Evolutionary conservation across 768 basidiomycete species (phyloP).

Genomic region (Lactarius evosmus): DNA sequence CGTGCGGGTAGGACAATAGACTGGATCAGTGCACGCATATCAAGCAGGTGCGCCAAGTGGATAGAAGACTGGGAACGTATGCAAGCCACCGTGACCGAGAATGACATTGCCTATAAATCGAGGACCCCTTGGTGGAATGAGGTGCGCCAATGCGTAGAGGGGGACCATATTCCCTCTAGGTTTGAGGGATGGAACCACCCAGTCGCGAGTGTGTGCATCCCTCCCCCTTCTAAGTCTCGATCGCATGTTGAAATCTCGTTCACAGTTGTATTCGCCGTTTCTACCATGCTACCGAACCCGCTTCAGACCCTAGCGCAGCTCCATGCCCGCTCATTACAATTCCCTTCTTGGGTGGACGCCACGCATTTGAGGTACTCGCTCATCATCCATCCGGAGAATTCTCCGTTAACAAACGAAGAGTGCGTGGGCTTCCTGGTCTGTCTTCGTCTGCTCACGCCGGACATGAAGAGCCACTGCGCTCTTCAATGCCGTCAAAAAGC

Average conservation of each 20-base stretch:
- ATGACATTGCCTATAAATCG: constrained; percentile 30
- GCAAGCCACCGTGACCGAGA: constrained; percentile 35
- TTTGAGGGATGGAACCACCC: constrained; percentile 87
- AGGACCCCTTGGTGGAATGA: constrained; percentile 89
- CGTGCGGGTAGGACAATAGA: constrained; percentile 80
- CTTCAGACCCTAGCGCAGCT: constrained; percentile 73
- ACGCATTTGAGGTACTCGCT: constrained; percentile 69
- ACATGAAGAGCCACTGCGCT: constrained; percentile 63
- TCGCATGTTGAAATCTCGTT: not conserved
- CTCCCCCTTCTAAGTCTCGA: constrained; percentile 10
- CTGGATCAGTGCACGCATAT: constrained; percentile 77
- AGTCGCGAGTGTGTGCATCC: constrained; percentile 55
- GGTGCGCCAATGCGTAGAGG: constrained; percentile 69
- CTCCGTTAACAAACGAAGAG: constrained; percentile 76
- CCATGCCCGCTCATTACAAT: constrained; percentile 60
- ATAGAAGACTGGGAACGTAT: constrained; percentile 58
- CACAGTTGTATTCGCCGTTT: constrained; percentile 76
- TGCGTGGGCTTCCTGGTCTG: constrained; percentile 39
- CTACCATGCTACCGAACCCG: constrained; percentile 78
- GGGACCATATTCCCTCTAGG: constrained; percentile 68
- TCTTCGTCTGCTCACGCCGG: constrained; percentile 13
- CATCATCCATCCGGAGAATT: constrained; percentile 70
- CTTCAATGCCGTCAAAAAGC: constrained; percentile 85
- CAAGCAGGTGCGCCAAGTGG: constrained; percentile 63
- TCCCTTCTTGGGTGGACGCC: constrained; percentile 80